phyloP scores from a whole-genome alignment of 768 basidiomycete species.

The Leccinum truebloodii region DNA sequence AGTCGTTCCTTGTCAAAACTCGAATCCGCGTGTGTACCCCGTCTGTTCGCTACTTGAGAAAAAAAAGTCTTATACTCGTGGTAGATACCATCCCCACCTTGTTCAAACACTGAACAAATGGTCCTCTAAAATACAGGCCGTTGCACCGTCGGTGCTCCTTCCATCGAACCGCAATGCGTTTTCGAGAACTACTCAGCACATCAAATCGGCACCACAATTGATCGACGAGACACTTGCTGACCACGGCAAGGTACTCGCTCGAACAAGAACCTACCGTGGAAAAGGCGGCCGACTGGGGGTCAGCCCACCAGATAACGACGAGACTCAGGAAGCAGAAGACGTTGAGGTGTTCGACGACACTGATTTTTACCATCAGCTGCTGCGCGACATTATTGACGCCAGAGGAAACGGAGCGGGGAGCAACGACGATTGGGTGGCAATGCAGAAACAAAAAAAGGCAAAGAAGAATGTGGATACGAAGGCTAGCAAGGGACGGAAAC shows the following conservation, averaged over 20 bases:
- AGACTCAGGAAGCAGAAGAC: constrained; percentile 37
- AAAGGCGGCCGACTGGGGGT: constrained; percentile 47
- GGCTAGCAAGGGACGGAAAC: constrained; percentile 92
- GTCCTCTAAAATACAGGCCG: constrained; percentile 95
- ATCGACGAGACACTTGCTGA: constrained; percentile 74
- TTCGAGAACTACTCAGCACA: constrained; percentile 52
- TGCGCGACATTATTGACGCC: constrained; percentile 89
- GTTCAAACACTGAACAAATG: constrained; percentile 87
- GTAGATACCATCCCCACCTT: constrained; percentile 66
- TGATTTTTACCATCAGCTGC: constrained; percentile 90
- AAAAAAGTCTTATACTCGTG: constrained; percentile 6
- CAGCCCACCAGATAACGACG: constrained; percentile 33
- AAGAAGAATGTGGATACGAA: constrained; percentile 93
- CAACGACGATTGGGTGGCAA: constrained; percentile 60
- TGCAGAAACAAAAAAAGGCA: constrained; percentile 68
- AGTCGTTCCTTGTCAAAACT: constrained; percentile 44
- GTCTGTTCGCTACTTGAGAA: neutral
- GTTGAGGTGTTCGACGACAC: constrained; percentile 78
- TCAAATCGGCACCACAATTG: constrained; percentile 69
- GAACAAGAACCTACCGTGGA: constrained; percentile 60
- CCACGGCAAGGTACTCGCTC: constrained; percentile 55
- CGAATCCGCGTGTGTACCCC: constrained; percentile 51
- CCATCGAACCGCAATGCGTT: constrained; percentile 74
- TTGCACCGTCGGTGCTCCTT: constrained; percentile 74
- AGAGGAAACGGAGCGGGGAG: constrained; percentile 44